Conservation (phyloP, 2,329 filamentous ascomycete genomes). For the Alternaria sp. region DNA sequence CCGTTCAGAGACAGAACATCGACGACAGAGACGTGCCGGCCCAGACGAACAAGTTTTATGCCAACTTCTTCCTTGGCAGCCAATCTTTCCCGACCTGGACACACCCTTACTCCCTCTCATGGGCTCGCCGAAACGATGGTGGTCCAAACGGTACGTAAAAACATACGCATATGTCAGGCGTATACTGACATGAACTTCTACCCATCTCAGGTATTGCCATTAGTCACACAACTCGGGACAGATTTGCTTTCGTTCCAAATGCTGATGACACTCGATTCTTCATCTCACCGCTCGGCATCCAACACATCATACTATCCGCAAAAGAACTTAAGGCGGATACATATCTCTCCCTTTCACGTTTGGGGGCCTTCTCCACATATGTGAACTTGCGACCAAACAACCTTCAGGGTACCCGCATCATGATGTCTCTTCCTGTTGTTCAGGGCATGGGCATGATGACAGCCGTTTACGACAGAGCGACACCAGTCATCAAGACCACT, state of each 20-base stretch:
- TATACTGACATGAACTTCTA: neutral
- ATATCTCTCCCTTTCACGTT: constrained; percentile 58
- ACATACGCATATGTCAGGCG: neutral
- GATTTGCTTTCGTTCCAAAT: constrained; percentile 60
- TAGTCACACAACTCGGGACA: constrained; percentile 73
- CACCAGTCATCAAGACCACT: constrained; percentile 75
- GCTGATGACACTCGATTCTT: constrained; percentile 66
- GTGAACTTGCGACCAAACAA: constrained; percentile 65
- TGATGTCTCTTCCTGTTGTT: constrained; percentile 79
- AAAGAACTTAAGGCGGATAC: constrained; percentile 71
- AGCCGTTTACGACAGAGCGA: constrained; percentile 72
- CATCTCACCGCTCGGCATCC: constrained; percentile 81
- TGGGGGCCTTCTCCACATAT: constrained; percentile 66
- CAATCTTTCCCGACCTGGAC: constrained; percentile 75
- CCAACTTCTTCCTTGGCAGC: constrained; percentile 79
- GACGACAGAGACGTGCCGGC: constrained; percentile 56
- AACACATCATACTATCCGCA: constrained; percentile 82
- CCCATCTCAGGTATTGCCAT: constrained; percentile 63
- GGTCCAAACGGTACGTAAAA: constrained; percentile 69
- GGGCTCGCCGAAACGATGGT: constrained; percentile 59
- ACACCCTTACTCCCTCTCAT: constrained; percentile 63
- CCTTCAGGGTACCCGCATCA: constrained; percentile 59
- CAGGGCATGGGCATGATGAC: constrained; percentile 93
- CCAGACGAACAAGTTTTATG: constrained; percentile 74
- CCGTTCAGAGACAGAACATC: constrained; percentile 48